These are phyloP conservation scores for Phytophthora fragariae DNA, from an alignment of 352 stramenopile genomes.

Conservation along the genomic window DNA sequence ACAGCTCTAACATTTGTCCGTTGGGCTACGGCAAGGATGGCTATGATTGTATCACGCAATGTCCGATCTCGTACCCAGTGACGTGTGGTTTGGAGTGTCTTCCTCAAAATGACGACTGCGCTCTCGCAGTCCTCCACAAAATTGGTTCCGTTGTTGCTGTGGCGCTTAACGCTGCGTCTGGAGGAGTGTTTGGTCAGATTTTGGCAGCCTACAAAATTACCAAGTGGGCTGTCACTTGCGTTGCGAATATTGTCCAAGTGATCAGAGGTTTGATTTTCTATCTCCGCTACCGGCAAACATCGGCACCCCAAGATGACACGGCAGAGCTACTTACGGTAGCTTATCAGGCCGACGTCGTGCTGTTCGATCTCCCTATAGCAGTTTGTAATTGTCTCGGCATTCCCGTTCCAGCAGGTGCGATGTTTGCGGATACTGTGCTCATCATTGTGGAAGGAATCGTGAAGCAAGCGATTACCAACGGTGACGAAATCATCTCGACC, in stretches of 20 bases:
- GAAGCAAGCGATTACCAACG: not conserved
- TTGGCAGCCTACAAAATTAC: constrained; percentile 21
- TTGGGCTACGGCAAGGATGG: constrained; percentile 35
- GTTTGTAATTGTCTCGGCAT: constrained; percentile 21
- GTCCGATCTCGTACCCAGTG: constrained; percentile 37
- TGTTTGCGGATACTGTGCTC: constrained; percentile 19
- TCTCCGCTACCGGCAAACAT: not conserved
- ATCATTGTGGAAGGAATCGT: constrained; percentile 9
- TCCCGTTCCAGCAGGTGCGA: constrained; percentile 5
- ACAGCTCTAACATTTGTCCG: constrained; percentile 35
- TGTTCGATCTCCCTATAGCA: not conserved
- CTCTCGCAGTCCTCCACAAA: constrained; percentile 17
- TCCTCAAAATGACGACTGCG: constrained; percentile 39
- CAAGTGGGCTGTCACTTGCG: constrained; percentile 23
- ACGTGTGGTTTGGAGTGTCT: constrained; percentile 36
- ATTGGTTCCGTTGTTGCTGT: constrained; percentile 28
- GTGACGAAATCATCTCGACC: not conserved
- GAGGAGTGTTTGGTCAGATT: constrained; percentile 28
- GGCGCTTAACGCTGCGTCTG: constrained; percentile 29
- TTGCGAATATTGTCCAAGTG: not conserved
- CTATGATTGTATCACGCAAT: constrained; percentile 25
- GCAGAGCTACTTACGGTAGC: not conserved
- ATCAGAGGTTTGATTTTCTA: not conserved
- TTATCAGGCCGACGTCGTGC: not conserved
- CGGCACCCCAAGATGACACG: not conserved